phyloP scores from a whole-genome alignment of 768 basidiomycete genomes.

The Psilocybe cyanescens region DNA sequence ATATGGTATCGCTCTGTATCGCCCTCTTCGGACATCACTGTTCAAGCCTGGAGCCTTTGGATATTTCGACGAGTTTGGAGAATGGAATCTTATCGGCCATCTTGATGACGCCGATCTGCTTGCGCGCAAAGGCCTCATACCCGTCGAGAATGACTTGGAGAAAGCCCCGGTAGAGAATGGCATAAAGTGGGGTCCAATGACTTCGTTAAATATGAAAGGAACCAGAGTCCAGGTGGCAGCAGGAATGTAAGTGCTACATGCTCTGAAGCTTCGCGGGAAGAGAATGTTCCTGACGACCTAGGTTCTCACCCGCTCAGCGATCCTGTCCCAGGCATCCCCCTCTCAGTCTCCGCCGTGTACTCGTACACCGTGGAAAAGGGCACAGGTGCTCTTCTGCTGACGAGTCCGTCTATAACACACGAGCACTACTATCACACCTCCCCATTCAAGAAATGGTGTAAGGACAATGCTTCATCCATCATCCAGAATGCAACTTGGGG shows the following conservation, averaged over 20 bases:
- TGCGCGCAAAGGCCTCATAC: constrained; percentile 14
- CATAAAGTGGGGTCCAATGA: constrained; percentile 26
- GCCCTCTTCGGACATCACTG: constrained; percentile 10
- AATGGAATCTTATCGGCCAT: constrained; percentile 25
- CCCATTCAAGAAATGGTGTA: constrained; percentile 27
- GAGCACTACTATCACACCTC: constrained; percentile 23
- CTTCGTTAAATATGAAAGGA: constrained; percentile 10
- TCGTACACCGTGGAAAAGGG: constrained; percentile 22
- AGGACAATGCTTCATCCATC: constrained; percentile 21
- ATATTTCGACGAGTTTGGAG: constrained; percentile 24
- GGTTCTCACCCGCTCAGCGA: constrained; percentile 9
- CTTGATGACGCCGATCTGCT: constrained; percentile 15
- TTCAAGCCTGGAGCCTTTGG: constrained; percentile 22
- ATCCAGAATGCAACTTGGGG: constrained; percentile 7
- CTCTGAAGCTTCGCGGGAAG: too few species aligned
- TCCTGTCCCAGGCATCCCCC: constrained; percentile 20
- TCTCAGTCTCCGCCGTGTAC: constrained; percentile 23
- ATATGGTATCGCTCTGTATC: constrained; percentile 23
- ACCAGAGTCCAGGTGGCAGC: constrained; percentile 11
- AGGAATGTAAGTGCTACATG: constrained; percentile 18
- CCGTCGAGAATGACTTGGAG: constrained; percentile 13
- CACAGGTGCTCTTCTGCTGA: constrained; percentile 24
- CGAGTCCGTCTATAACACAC: constrained; percentile 21
- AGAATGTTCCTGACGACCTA: too few species aligned
- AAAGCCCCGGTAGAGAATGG: constrained; percentile 22